Conservation (phyloP, 2,329 filamentous ascomycete genomes). For the Mycosphaerella arachidis region DNA sequence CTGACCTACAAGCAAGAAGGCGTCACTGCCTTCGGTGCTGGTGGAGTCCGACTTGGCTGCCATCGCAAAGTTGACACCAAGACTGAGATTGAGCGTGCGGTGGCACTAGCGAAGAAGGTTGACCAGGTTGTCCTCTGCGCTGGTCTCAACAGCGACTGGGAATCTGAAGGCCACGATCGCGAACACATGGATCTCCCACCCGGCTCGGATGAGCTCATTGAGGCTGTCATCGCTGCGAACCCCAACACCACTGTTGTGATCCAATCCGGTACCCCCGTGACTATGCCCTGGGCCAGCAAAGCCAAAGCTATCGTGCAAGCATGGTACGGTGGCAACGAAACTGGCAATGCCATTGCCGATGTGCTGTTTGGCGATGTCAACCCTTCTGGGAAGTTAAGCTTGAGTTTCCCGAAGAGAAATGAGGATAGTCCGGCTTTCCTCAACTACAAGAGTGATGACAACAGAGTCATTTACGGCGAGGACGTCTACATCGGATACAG, state of each 20-base stretch:
- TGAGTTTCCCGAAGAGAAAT: conserved; percentile 59
- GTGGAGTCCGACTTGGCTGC: conserved; percentile 59
- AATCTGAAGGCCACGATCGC: conserved; percentile 66
- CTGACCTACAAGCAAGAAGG: conserved; percentile 57
- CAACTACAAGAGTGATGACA: conserved; percentile 69
- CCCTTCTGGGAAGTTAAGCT: conserved; percentile 68
- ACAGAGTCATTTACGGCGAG: conserved; percentile 65
- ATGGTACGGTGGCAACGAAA: conserved; percentile 86
- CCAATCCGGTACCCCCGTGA: conserved; percentile 70
- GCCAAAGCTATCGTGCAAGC: conserved; percentile 66
- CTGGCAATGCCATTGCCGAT: conserved; percentile 74
- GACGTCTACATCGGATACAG: conserved; percentile 69
- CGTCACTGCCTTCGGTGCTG: conserved; percentile 64
- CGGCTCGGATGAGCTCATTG: conserved; percentile 61
- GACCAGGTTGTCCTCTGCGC: conserved; percentile 76
- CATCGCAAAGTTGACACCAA: conserved; percentile 51
- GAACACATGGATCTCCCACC: conserved; percentile 56
- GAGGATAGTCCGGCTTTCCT: conserved; percentile 60
- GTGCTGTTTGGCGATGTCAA: conserved; percentile 69
- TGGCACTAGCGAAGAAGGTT: conserved; percentile 61
- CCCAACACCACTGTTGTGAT: conserved; percentile 67
- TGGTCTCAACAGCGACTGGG: conserved; percentile 73
- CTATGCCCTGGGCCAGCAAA: conserved; percentile 64
- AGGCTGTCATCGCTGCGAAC: conserved; percentile 61
- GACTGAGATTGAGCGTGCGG: conserved; percentile 62